phyloP scores from a whole-genome alignment of 306 rosid species.

The Castanospermum australe region DNA sequence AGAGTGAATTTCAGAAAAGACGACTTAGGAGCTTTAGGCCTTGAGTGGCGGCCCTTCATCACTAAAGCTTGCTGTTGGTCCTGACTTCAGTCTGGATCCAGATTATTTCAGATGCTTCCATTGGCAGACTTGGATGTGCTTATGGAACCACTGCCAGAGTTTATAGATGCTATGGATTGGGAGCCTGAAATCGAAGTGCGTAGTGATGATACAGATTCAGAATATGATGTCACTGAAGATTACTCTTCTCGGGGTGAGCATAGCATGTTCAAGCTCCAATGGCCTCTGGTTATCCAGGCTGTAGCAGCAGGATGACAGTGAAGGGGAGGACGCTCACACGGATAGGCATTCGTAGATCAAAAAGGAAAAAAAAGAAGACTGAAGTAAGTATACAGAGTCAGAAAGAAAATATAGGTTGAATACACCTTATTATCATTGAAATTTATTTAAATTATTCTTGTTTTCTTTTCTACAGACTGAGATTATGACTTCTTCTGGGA shows the following conservation, averaged over 20 bases:
- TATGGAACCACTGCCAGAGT: constrained; percentile 77
- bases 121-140: constrained; percentile 82
- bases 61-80: constrained; percentile 80
- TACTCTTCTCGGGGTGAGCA: constrained; percentile 71
- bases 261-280: constrained; percentile 67
- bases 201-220: constrained; percentile 90
- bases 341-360: constrained; percentile 76
- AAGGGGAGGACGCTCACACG: constrained; percentile 52
- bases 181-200: constrained; percentile 85
- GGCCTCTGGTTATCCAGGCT: constrained; percentile 64
- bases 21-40: constrained; percentile 90
- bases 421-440: background rate
- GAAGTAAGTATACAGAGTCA: constrained; percentile 73
- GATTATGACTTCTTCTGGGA: constrained; percentile 92
- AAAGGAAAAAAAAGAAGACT: constrained; percentile 73
- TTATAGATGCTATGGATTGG: constrained; percentile 89
- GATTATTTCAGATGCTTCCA: constrained; percentile 88
- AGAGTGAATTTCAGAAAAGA: constrained; percentile 83
- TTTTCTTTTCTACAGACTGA: constrained; percentile 59
- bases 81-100: constrained; percentile 91
- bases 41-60: constrained; percentile 89
- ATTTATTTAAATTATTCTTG: constrained; percentile 27
- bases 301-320: constrained; percentile 85
- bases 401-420: background rate
- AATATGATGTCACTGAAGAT: constrained; percentile 83